Base-by-base conservation (phyloP, 2,329 filamentous ascomycete species). In the Reticulascus tulasneorum region DNA sequence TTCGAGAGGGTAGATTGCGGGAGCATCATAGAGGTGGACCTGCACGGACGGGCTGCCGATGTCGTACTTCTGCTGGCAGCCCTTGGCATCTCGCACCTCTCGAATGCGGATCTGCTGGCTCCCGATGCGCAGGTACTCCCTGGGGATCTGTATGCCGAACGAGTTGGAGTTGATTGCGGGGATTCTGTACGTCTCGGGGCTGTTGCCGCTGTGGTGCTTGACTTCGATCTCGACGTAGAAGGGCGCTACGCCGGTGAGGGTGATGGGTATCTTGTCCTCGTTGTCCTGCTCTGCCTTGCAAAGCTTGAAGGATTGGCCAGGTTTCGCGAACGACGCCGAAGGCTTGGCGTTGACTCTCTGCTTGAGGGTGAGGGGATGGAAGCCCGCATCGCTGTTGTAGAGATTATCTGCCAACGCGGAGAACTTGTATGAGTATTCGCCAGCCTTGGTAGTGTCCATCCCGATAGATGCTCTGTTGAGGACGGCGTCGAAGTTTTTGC, bases 221-320 rank as follows among this genome's bases (percentile, higher is more conserved):
- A 98, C 87, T 53, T 91, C 89, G 17, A 97, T 75, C 57, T 97
- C 93, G 5, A 98, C 69, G 30, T 82, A 83, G 66, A 98, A 98
- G 0, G 93, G 93, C 7, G 91, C 79, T 12, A 83, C 71, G 24
- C 93, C 93, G 40, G 84, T 84, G 13, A 98, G 73, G 3, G 77
- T 82, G 40, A 98, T 84, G 0, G 91, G 90, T 36, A 98, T 95
- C 25, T 78, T 80, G 53, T 98, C 90, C 51, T 94, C 87, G 21
- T 82, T 79, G 35, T 79, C 79, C 33, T 84, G 77, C 51, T 95
- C 87, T 30, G 89, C 82, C 58, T 89, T 84, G 64, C 93, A 98
- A 62, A 91, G 95, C 57, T 93, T 94, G 70, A 96, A 96, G 1
- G 87, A 90, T 59, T 93, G 93, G 12, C 90, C 90, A 4, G 90